Percentiles rank a stretch among this genome's conserved stretches.
phyloP scores from a whole-genome alignment of 2,329 filamentous ascomycete species.

The Aspergillus transmontanensis region DNA sequence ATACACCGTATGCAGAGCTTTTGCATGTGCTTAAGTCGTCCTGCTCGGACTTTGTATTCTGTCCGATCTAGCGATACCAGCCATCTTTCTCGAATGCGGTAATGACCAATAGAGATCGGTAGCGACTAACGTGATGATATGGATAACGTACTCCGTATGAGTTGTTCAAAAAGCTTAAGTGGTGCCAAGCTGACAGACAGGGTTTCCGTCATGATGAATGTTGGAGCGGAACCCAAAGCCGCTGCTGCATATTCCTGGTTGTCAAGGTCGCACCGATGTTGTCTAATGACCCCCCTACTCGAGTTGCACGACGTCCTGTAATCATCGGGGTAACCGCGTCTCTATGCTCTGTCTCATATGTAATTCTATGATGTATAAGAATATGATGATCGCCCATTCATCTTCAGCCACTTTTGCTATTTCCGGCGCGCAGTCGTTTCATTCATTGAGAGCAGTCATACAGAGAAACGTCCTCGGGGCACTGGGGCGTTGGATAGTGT shows the following conservation, averaged over 20 bases:
- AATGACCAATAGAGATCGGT: neutral
- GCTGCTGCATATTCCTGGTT: neutral
- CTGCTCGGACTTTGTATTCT: neutral
- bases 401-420: neutral
- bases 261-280: neutral
- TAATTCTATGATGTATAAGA: neutral
- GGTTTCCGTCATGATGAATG: neutral
- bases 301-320: neutral
- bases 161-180: conserved; percentile 5
- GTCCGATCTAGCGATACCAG: neutral
- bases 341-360: neutral
- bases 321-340: neutral
- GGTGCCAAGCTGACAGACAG: neutral
- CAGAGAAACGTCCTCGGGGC: no score
- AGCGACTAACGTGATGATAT: neutral
- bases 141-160: neutral
- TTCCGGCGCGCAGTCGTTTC: neutral
- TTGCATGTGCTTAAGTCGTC: neutral
- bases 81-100: neutral
- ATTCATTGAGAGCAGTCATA: neutral
- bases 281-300: neutral
- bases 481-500: neutral
- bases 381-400: neutral
- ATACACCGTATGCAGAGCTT: neutral
- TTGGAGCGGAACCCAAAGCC: neutral